Evolutionary conservation across 352 stramenopile genomes (phyloP), one percentile per base, ranked within the genome.

Genomic region (Globisporangium acanthophoron): DNA sequence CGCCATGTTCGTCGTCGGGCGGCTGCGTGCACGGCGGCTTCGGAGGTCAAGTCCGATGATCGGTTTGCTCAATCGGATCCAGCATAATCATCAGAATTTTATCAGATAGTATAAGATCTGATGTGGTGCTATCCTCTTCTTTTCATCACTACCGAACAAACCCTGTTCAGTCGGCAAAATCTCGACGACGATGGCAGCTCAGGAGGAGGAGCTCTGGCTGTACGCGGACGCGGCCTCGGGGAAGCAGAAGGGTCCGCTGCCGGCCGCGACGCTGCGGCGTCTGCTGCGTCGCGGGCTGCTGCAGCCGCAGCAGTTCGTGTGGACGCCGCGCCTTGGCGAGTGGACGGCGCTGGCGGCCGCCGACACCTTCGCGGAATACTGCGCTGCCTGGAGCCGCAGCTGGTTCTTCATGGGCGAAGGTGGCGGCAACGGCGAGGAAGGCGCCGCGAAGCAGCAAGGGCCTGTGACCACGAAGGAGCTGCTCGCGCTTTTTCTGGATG

Each of bases 171-270:
- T 9, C n/a, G 40, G 40, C 15, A 18, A 46, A 46, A 21, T 15
- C 7, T 48, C 12, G 12, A 18, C 12, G 3, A 18, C 37, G 4
- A 13, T 21, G 11, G 24, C 12, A 69, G 20, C 12, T 27, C 29
- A 31, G 33, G 13, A 35, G 11, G 57, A 60, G 40, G 70, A 86
- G 66, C 66, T 68, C 40, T 94, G 85, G 85, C 64, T 92, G 71
- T 94, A 94, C 58, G 61, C 92, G 54, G 85, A 94, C 58, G 66
- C 73, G 24, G 58, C 62, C 20, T 81, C 62, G 9, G 78, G 74
- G 9, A 62, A 80, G 56, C 81, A 92, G 64, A 88, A 88, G 40
- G 85, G 85, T 1, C 85, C 85, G 27, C 66, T 94, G 46, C 61
- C 67, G 16, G 66, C 75, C 12, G 45, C 61, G 13, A 77, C 85